phyloP scores from a whole-genome alignment of 2,329 filamentous ascomycete genomes.

The Paraphoma sp. region DNA sequence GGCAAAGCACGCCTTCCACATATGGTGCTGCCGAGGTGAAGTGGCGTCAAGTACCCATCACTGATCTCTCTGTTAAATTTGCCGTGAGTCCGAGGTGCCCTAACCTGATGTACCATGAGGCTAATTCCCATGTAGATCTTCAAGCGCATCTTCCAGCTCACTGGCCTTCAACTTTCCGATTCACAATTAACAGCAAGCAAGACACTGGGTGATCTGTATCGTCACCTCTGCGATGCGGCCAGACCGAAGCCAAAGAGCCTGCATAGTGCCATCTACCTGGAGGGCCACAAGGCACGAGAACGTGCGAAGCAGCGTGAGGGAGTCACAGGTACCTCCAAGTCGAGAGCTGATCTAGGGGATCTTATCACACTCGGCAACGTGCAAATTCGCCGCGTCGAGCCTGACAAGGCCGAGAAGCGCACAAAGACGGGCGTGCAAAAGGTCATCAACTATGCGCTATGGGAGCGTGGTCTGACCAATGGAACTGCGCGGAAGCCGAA shows the following conservation, averaged over 20 bases:
- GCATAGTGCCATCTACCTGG: conserved; percentile 61
- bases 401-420: conserved; percentile 76
- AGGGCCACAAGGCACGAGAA: conserved; percentile 29
- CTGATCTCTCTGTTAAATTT: conserved; percentile 40
- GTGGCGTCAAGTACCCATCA: conserved; percentile 37
- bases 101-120: not conserved
- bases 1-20: conserved; percentile 13
- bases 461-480: conserved; percentile 21
- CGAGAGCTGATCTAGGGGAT: conserved; percentile 28
- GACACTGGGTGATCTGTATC: conserved; percentile 48
- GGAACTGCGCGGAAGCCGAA: not conserved
- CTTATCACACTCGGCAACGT: conserved; percentile 65
- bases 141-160: conserved; percentile 82
- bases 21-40: conserved; percentile 18
- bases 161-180: conserved; percentile 78
- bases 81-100: conserved; percentile 33
- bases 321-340: not conserved
- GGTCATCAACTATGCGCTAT: conserved; percentile 74
- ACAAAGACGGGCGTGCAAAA: conserved; percentile 77
- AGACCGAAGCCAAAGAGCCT: conserved; percentile 62
- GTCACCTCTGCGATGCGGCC: conserved; percentile 42
- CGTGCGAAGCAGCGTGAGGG: conserved; percentile 12
- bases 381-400: conserved; percentile 66
- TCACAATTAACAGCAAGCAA: conserved; percentile 59
- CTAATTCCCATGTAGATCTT: conserved; percentile 64